phyloP scores from a whole-genome alignment of 495 filamentous ascomycete species.

The Pseudomonodictys pantanalensis region DNA sequence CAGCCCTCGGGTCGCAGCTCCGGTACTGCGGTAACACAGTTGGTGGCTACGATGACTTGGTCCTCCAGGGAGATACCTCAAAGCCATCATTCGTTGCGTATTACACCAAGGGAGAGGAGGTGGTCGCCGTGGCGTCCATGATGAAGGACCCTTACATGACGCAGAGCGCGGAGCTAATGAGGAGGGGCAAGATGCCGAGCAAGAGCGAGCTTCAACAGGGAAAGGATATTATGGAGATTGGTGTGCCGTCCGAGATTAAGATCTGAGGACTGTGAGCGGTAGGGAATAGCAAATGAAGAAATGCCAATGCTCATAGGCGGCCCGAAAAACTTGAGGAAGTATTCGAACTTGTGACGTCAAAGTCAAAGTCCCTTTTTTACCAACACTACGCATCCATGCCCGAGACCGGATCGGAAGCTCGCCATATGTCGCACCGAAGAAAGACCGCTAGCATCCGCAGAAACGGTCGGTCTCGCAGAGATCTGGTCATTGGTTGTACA shows the following conservation, averaged over 20 bases:
- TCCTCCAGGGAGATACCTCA: conserved; percentile 72
- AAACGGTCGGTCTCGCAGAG: no score
- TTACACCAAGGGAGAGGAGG: conserved; percentile 79
- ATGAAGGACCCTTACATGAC: conserved; percentile 82
- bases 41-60: conserved; percentile 78
- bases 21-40: conserved; percentile 86
- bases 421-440: no score
- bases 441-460: no score
- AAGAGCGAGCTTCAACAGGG: conserved; percentile 74
- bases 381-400: no score
- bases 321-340: no score
- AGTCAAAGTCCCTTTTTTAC: no score
- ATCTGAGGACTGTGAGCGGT: conserved; percentile 37
- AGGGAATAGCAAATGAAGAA: background rate
- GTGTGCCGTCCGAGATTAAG: conserved; percentile 52
- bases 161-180: conserved; percentile 83
- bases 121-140: conserved; percentile 93
- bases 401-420: no score
- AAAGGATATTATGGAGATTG: conserved; percentile 66
- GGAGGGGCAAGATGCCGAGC: conserved; percentile 71
- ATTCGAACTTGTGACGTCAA: no score
- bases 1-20: conserved; percentile 80
- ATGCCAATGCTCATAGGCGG: no score
- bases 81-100: conserved; percentile 84
- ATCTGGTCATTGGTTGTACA: no score